Base-by-base conservation (phyloP, 805 yeast genomes). In the Helenozyma baotianmanensis region DNA sequence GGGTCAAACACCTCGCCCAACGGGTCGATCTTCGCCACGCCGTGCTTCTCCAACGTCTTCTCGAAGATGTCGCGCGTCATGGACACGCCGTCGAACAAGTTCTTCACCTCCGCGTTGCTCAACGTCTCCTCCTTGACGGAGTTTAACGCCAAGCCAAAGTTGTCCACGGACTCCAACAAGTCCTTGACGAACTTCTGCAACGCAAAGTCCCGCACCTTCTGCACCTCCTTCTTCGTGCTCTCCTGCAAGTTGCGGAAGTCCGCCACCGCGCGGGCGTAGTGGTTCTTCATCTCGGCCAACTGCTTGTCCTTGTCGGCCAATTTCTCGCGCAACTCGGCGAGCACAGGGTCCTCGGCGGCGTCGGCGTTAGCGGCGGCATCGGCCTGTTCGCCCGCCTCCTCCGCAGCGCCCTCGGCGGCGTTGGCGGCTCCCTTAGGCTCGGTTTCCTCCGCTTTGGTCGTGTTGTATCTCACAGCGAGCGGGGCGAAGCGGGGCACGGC, bases 181-280 rank as follows among this genome's bases (percentile, higher is more conserved):
- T 88, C 97, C 60, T 78, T 82, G 45, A 95, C 92, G 56, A 88
- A 88, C 61, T 86, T 88, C 61, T 88, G 95, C 45, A 89, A 70
- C 0, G 96, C 96, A 64, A 80, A 88, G 54, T 86, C 96, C 55
- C 72, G 81, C 34, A 96, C 87, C 65, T 84, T 84, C 62, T 83
- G 82, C 35, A 84, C 69, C 57, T 89, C 96, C 48, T 84, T 74
- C 64, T 84, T 82, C 39, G 96, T 86, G 32, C 89, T 80, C 55
- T 84, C 90, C 68, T 88, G 97, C 50, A 88, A 70, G 63, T 85
- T 87, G 51, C 95, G 78, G 80, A 87, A 89, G 60, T 88, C 97
- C 16, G 96, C 96, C 36, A 87, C 74, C 15, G 95, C 74, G 48
- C 95, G 78, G 36, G 86, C 71, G 54, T 83, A 80, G 49, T 80